These are phyloP conservation scores for Verbena officinalis DNA, from an alignment of 257 asterid genomes.

Conservation along the genomic window DNA sequence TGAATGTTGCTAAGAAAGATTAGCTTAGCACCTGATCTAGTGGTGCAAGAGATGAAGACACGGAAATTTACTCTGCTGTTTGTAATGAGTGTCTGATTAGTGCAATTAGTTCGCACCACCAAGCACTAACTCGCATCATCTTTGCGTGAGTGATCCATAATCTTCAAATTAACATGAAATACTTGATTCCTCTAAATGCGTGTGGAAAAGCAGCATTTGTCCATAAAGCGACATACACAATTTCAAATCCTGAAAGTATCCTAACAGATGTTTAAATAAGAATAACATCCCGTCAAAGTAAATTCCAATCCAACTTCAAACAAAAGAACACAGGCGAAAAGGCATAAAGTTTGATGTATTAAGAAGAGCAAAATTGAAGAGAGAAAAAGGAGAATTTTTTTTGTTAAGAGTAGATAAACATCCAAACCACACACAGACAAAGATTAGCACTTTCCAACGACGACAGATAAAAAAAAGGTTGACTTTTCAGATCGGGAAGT, in stretches of 20 bases:
- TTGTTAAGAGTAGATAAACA: no score
- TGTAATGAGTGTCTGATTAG: not conserved
- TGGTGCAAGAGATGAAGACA: not conserved
- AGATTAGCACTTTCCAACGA: no score
- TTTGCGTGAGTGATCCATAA: constrained; percentile 42
- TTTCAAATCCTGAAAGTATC: not conserved
- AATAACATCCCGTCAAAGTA: no score
- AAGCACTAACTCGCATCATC: constrained; percentile 39
- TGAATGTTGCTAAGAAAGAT: not conserved
- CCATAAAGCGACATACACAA: not conserved
- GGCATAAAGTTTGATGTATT: not conserved
- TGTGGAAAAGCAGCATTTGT: no score
- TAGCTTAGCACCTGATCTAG: not conserved
- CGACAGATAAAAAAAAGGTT: no score
- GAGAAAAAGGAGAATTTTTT: not conserved
- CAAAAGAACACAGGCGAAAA: not conserved
- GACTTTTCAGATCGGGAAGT: not conserved
- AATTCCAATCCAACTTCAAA: no score
- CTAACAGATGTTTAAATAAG: not conserved
- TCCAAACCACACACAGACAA: not conserved
- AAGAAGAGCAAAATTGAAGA: not conserved
- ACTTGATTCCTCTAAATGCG: not conserved
- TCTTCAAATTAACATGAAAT: not conserved
- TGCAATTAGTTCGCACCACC: constrained; percentile 15
- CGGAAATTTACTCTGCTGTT: not conserved